Conservation (phyloP, 2,329 filamentous ascomycete genomes). For the Arachnopeziza araneosa region DNA sequence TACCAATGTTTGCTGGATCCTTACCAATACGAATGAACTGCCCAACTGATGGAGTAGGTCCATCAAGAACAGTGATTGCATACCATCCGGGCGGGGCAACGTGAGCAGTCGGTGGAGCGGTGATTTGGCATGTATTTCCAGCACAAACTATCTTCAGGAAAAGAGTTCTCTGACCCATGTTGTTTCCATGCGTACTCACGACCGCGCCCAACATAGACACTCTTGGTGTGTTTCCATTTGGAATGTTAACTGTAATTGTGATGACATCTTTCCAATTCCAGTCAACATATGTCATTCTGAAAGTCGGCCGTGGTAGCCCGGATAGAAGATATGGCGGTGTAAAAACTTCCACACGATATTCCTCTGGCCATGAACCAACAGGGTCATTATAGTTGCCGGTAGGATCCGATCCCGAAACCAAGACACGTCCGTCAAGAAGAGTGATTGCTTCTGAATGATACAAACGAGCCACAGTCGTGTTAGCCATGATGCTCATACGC, state of each 20-base stretch:
- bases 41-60: conserved; percentile 18
- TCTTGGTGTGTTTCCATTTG: conserved; percentile 7
- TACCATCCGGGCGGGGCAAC: conserved; percentile 59
- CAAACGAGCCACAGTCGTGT: conserved; percentile 57
- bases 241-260: conserved; percentile 5
- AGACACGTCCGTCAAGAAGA: conserved; percentile 57
- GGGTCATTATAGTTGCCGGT: conserved; percentile 35
- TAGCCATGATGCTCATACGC: conserved; percentile 59
- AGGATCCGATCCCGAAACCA: conserved; percentile 53
- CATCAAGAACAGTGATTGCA: conserved; percentile 57
- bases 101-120: conserved; percentile 49
- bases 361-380: conserved; percentile 43
- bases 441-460: conserved; percentile 62
- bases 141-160: conserved; percentile 45
- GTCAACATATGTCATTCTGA: conserved; percentile 47
- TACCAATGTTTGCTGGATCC: not conserved
- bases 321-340: conserved; percentile 56
- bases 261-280: conserved; percentile 39
- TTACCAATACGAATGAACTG: not conserved
- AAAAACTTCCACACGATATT: conserved; percentile 62
- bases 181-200: conserved; percentile 55
- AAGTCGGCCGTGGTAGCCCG: conserved; percentile 46
- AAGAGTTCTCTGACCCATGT: conserved; percentile 60
- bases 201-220: conserved; percentile 33
- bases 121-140: conserved; percentile 44